Base-by-base conservation (phyloP, 441 rosid species). In the Populus hybrid region DNA sequence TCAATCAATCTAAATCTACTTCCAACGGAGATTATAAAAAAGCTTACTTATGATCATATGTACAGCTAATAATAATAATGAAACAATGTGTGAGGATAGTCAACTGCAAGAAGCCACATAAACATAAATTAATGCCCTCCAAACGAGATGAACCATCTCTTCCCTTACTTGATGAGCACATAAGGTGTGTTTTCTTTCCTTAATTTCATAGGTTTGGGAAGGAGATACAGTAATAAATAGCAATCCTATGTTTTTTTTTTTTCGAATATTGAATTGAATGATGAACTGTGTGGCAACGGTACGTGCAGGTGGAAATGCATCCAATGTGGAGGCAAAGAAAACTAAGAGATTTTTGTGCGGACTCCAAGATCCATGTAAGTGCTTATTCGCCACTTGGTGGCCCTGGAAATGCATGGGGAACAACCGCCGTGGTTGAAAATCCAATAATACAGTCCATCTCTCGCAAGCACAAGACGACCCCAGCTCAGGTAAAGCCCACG, bases 261-360 rank as follows among this genome's bases (percentile, higher is more conserved):
- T 11, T 23, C 50, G 12, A 3, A 11, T 40, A 40, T 11, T 40
- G 50, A 40, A 42, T 10, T 12, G 76, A 40, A 64, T 36, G 14
- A 42, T 42, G 54, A 42, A 42, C 18, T n/a, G 69, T 14, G 26
- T 40, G 57, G 57, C 4, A 20, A 64, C 6, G 26, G 30, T 9
- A n/a, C 26, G 32, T 24, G 24, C 79, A 94, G 98, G 97, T 93
- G 84, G 98, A 93, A 85, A 95, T 93, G 98, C 98, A 95, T 85
- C 97, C 97, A 11, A 85, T 86, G 88, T 93, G 98, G 98, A 90
- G 91, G 82, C 97, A 93, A 84, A 81, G 78, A 69, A 90, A 84
- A 84, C 89, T 95, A 20, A 76, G 98, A 70, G 82, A 85, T 75
- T 86, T 84, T 8, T 94, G 98, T 76, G 86, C 76, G 11, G 91